Percentiles rank a stretch among this genome's conserved stretches.
Conservation (phyloP, 164 flowering plant genomes). For the Sextonia rubra region DNA sequence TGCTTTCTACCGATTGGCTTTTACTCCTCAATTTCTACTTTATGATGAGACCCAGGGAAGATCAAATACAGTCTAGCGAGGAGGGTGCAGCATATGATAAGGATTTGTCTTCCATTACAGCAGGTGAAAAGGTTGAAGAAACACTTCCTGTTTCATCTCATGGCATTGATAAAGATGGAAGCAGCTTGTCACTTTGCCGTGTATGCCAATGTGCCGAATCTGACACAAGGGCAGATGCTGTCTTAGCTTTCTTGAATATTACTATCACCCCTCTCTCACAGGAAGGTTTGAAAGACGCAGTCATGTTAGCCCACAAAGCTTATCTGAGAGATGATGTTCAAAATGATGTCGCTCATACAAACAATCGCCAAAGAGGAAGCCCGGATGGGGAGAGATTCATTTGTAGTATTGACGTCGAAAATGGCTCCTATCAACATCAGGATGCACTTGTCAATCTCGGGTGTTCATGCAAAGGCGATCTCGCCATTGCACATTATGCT, state of each 20-base stretch:
- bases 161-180: slow-evolving; percentile 45
- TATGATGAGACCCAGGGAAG: too few relatives aligned
- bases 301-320: slow-evolving; percentile 20
- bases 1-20: too few relatives aligned
- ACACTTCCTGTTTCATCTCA: slow-evolving; percentile 20
- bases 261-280: slow-evolving; percentile 31
- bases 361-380: slow-evolving; percentile 31
- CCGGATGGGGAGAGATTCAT: slow-evolving; percentile 81
- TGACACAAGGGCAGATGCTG: slow-evolving; percentile 76
- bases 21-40: too few relatives aligned
- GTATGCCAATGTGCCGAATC: slow-evolving; percentile 93
- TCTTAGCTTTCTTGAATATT: slow-evolving; percentile 65
- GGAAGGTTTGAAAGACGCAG: slow-evolving; percentile 21
- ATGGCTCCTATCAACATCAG: slow-evolving; percentile 41
- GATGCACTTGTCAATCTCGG: slow-evolving; percentile 71
- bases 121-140: slow-evolving; percentile 24
- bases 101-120: slow-evolving; percentile 15
- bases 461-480: slow-evolving; percentile 88
- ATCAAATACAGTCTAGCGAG: too few relatives aligned
- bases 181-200: slow-evolving; percentile 52
- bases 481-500: slow-evolving; percentile 85
- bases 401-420: slow-evolving; percentile 68
- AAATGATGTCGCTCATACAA: slow-evolving; percentile 4
- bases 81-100: neutral
- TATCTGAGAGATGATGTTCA: slow-evolving; percentile 16